These are phyloP conservation scores for Pestalotiopsis sp. DNA, from an alignment of 2,329 filamentous ascomycete genomes.

Conservation along the genomic window DNA sequence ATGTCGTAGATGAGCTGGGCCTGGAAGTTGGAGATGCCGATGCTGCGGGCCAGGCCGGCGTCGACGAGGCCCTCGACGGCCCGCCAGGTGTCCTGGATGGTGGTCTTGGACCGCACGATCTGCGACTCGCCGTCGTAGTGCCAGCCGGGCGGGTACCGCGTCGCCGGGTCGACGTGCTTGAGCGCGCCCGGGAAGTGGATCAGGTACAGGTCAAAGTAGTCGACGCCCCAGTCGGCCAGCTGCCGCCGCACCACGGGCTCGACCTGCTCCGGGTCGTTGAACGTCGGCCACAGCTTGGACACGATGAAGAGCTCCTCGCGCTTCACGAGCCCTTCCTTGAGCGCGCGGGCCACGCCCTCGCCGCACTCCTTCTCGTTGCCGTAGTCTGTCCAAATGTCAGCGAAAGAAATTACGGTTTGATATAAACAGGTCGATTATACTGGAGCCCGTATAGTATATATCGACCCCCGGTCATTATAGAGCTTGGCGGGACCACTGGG, in stretches of 20 bases:
- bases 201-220: conserved; percentile 89
- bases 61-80: conserved; percentile 77
- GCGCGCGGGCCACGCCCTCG: conserved; percentile 74
- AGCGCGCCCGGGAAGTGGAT: conserved; percentile 88
- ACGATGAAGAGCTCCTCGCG: conserved; percentile 89
- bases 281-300: conserved; percentile 91
- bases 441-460: background rate
- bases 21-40: conserved; percentile 85
- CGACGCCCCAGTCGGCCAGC: conserved; percentile 78
- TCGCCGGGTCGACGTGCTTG: conserved; percentile 78
- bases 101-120: conserved; percentile 65
- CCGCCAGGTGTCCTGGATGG: conserved; percentile 79
- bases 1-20: conserved; percentile 76
- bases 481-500: background rate
- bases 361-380: conserved; percentile 80
- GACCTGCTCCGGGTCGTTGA: conserved; percentile 79
- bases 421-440: background rate
- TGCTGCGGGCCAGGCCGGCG: conserved; percentile 67
- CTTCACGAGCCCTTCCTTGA: conserved; percentile 78
- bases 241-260: conserved; percentile 75
- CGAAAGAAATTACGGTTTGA: background rate
- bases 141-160: conserved; percentile 81
- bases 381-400: conserved; percentile 58
- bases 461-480: background rate
- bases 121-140: conserved; percentile 62